Conservation (phyloP, 2,329 filamentous ascomycete genomes). For the Clonostachys chloroleuca region DNA sequence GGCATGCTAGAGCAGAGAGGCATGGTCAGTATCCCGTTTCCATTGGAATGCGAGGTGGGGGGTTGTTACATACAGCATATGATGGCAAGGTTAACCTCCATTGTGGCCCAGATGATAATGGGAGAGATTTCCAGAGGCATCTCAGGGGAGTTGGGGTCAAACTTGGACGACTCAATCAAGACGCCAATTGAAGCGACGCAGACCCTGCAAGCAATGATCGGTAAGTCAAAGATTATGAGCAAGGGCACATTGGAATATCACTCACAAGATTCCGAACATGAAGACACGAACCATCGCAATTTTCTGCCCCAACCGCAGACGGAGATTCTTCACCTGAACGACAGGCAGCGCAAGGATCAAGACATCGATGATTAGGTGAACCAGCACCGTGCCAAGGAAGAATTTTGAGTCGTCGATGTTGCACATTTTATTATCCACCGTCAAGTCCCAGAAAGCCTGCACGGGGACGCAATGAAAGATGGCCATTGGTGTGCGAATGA, state of each 20-base stretch:
- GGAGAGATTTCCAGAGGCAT: background rate
- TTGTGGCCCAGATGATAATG: constrained; percentile 2
- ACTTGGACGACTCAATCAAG: background rate
- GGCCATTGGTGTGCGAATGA: constrained; percentile 16
- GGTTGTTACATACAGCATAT: background rate
- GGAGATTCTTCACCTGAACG: constrained; percentile 13
- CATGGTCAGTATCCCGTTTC: no score
- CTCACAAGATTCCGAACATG: constrained; percentile 12
- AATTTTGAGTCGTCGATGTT: constrained; percentile 15
- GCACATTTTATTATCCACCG: constrained; percentile 10
- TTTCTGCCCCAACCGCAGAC: constrained; percentile 10
- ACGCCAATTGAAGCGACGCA: constrained; percentile 2
- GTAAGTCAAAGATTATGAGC: background rate
- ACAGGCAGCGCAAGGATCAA: constrained; percentile 14
- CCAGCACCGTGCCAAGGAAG: constrained; percentile 15
- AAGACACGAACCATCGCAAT: constrained; percentile 11
- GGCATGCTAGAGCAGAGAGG: background rate
- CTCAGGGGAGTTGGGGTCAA: background rate
- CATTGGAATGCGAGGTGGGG: no score
- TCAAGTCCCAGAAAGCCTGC: constrained; percentile 19
- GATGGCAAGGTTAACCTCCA: constrained; percentile 4
- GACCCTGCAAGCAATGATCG: background rate
- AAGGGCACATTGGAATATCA: background rate
- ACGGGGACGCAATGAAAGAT: constrained; percentile 22
- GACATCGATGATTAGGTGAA: constrained; percentile 17